Conservation (phyloP, 169 alveolate genomes). For the Eimeria mitis region DNA sequence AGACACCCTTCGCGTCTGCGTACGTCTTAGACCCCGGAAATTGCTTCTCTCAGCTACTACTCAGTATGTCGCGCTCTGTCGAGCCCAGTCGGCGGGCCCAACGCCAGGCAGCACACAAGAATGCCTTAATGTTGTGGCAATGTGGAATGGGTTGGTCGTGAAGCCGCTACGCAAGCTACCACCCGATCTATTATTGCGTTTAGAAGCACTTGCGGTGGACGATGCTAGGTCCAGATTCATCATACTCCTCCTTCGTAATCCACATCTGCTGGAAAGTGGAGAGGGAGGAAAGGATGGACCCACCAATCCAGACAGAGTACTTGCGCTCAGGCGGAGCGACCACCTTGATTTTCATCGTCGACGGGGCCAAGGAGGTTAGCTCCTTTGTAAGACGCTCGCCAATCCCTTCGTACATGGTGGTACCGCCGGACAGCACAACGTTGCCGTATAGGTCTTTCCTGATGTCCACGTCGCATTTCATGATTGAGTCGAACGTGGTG, state of each 20-base stretch:
- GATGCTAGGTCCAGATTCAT: constrained; percentile 98
- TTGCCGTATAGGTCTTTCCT: constrained; percentile 97
- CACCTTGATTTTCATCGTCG: constrained; percentile 98
- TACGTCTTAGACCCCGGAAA: constrained; percentile 16
- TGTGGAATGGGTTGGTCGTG: neutral
- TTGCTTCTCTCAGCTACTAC: constrained; percentile 28
- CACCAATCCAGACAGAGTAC: constrained; percentile 99
- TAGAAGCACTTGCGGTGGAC: constrained; percentile 97
- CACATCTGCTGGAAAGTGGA: constrained; percentile 99
- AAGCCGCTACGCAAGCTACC: constrained; percentile 49
- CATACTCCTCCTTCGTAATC: constrained; percentile 99
- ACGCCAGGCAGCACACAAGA: constrained; percentile 59
- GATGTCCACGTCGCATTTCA: constrained; percentile 98
- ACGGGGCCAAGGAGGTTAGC: constrained; percentile 97
- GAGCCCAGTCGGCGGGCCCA: constrained; percentile 38
- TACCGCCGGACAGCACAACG: constrained; percentile 99
- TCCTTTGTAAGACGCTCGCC: constrained; percentile 99
- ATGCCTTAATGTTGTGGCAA: constrained; percentile 42
- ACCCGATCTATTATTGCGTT: constrained; percentile 7
- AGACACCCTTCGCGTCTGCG: constrained; percentile 16
- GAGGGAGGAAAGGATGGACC: constrained; percentile 97
- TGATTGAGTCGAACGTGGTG: constrained; percentile 97
- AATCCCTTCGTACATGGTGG: constrained; percentile 98
- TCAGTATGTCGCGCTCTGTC: constrained; percentile 57
- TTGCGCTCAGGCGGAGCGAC: constrained; percentile 99